Evolutionary conservation across 768 basidiomycete species (phyloP).

Genomic region (Xerocomellus chrysenteron): DNA sequence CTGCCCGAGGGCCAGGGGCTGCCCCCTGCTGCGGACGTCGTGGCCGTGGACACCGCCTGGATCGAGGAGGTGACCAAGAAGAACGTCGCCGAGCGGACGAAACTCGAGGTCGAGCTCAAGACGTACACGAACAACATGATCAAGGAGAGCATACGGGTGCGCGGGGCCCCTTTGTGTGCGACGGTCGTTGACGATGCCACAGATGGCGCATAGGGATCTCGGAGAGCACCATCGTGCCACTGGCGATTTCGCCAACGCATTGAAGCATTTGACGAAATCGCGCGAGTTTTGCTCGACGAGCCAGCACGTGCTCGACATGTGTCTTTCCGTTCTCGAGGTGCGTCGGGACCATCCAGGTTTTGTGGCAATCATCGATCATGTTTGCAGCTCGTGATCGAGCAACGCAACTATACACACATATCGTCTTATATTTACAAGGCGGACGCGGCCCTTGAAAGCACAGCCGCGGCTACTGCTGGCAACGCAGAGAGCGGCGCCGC

Average conservation of each 20-base stretch:
- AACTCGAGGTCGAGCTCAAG: slow-evolving; percentile 91
- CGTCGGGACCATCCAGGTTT: slow-evolving; percentile 4
- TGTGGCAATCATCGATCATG: neutral
- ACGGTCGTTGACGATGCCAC: neutral
- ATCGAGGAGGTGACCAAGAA: slow-evolving; percentile 62
- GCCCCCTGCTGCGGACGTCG: slow-evolving; percentile 48
- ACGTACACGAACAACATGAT: slow-evolving; percentile 96
- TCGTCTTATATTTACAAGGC: slow-evolving; percentile 95
- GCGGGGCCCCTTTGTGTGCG: slow-evolving; percentile 16
- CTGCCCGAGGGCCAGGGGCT: slow-evolving; percentile 37
- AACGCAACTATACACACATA: slow-evolving; percentile 82
- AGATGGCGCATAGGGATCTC: slow-evolving; percentile 92
- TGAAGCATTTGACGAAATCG: slow-evolving; percentile 87
- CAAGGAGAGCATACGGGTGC: slow-evolving; percentile 94
- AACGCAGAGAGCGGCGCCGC: slow-evolving; percentile 21
- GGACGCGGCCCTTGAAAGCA: slow-evolving; percentile 82
- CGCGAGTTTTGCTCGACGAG: slow-evolving; percentile 91
- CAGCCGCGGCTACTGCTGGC: slow-evolving; percentile 36
- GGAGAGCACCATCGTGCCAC: slow-evolving; percentile 72
- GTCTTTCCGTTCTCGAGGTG: slow-evolving; percentile 78
- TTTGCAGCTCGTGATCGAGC: slow-evolving; percentile 76
- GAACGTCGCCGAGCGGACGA: slow-evolving; percentile 73
- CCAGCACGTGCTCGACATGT: slow-evolving; percentile 93
- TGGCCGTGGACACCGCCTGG: slow-evolving; percentile 67
- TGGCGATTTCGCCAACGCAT: slow-evolving; percentile 68